Percentiles rank a stretch among this genome's conserved stretches.
Evolutionary conservation across 805 yeast genomes (phyloP).

Genomic region (Ogataea degrootiae): DNA sequence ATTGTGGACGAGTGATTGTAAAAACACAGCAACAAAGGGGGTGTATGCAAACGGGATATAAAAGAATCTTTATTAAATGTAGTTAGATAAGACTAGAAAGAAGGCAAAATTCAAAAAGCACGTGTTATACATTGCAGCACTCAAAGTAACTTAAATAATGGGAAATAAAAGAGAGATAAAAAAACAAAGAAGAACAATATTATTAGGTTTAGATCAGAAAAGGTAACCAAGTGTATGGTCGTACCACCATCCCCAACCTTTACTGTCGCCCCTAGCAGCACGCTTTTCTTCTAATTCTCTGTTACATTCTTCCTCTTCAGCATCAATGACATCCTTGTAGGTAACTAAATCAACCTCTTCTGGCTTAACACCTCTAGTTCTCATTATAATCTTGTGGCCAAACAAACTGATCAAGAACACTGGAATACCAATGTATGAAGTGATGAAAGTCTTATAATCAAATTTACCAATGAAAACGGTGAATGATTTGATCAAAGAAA

Average conservation of each 20-base stretch:
- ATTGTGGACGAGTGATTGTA: too few relatives aligned
- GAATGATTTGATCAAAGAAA: constrained; percentile 64
- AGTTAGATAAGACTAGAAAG: too few relatives aligned
- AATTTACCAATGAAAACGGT: constrained; percentile 60
- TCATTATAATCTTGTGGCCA: constrained; percentile 57
- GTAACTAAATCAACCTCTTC: constrained; percentile 59
- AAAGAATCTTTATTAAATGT: too few relatives aligned
- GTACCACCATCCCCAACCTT: constrained; percentile 24
- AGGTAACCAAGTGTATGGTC: constrained; percentile 27
- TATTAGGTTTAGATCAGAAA: constrained; percentile 11
- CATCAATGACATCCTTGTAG: constrained; percentile 50
- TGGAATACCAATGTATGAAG: constrained; percentile 75
- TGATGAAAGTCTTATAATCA: constrained; percentile 62
- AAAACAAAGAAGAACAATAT: neutral
- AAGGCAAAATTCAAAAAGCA: too few relatives aligned
- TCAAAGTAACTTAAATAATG: too few relatives aligned
- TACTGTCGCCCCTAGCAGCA: constrained; percentile 14
- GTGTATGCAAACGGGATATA: too few relatives aligned
- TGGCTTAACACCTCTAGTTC: constrained; percentile 44
- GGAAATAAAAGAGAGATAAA: neutral
- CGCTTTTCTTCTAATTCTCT: constrained; percentile 10
- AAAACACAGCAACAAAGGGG: too few relatives aligned
- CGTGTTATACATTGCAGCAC: too few relatives aligned
- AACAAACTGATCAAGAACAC: constrained; percentile 49
- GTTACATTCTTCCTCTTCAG: constrained; percentile 41